Percentiles rank a stretch among this genome's conserved stretches.
Evolutionary conservation across 768 basidiomycete species (phyloP).

Genomic region (Tephrocybe sp.): DNA sequence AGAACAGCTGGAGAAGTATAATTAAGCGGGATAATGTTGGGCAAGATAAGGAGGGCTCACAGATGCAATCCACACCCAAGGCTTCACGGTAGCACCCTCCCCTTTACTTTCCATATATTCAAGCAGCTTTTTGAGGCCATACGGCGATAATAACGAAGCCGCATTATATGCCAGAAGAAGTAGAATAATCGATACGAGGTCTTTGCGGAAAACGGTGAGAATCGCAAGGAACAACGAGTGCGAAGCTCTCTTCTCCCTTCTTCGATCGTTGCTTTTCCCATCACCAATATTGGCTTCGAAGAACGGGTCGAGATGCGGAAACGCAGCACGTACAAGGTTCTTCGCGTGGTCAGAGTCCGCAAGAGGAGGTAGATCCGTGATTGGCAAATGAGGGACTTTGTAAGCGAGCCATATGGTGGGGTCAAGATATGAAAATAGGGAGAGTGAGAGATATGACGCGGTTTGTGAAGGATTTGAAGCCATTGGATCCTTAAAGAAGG

Average conservation of each 20-base stretch:
- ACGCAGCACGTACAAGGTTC: slow-evolving; percentile 22
- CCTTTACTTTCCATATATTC: slow-evolving; percentile 45
- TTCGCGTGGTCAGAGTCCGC: slow-evolving; percentile 53
- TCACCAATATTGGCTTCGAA: slow-evolving; percentile 12
- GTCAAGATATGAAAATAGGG: slow-evolving; percentile 53
- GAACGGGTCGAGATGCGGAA: slow-evolving; percentile 20
- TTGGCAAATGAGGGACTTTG: slow-evolving; percentile 40
- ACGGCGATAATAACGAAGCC: slow-evolving; percentile 28
- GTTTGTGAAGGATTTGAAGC: slow-evolving; percentile 47
- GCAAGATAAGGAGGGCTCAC: slow-evolving; percentile 42
- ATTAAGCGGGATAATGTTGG: slow-evolving; percentile 44
- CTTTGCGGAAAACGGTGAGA: slow-evolving; percentile 30
- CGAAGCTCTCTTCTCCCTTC: slow-evolving; percentile 29
- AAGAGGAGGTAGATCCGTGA: slow-evolving; percentile 56
- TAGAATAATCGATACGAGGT: slow-evolving; percentile 24
- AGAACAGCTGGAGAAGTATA: slow-evolving; percentile 35
- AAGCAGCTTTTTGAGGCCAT: slow-evolving; percentile 38
- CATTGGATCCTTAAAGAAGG: slow-evolving; percentile 27
- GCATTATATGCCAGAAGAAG: slow-evolving; percentile 24
- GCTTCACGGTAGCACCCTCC: slow-evolving; percentile 43
- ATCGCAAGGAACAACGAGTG: slow-evolving; percentile 44
- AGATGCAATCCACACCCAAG: slow-evolving; percentile 64
- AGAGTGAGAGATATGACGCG: slow-evolving; percentile 38
- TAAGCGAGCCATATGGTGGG: slow-evolving; percentile 44
- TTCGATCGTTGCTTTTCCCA: slow-evolving; percentile 33